phyloP scores from a whole-genome alignment of 495 filamentous ascomycete genomes.

The Amphirosellinia nigrospora region DNA sequence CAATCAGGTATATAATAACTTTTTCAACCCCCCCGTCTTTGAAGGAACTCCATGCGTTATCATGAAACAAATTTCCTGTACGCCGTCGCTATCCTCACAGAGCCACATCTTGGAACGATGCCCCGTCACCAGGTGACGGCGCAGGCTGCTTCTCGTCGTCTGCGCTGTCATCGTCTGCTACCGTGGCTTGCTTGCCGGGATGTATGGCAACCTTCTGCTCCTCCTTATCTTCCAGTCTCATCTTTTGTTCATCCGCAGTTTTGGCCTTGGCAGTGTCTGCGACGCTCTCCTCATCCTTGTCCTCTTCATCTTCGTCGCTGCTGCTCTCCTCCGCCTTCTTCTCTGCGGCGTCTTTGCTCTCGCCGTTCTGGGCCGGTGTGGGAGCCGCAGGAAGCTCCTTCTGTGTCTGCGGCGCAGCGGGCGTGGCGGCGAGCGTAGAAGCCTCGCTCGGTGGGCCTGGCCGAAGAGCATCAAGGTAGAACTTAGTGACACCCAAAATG shows the following conservation, averaged over 20 bases:
- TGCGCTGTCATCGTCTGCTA: neutral
- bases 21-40: conserved; percentile 20
- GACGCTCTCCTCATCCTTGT: conserved; percentile 38
- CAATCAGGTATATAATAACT: neutral
- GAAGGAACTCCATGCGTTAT: conserved; percentile 18
- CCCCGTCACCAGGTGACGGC: conserved; percentile 40
- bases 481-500: conserved; percentile 91
- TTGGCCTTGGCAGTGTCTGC: conserved; percentile 40
- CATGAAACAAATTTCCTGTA: conserved; percentile 1
- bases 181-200: conserved; percentile 31
- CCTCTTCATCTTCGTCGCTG: conserved; percentile 33
- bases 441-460: conserved; percentile 40
- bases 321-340: conserved; percentile 35
- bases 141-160: conserved; percentile 43
- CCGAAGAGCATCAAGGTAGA: conserved; percentile 84
- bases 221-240: conserved; percentile 59
- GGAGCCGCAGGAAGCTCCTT: conserved; percentile 48
- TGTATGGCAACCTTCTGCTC: conserved; percentile 54
- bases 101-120: conserved; percentile 29
- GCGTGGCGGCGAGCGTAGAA: conserved; percentile 34
- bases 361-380: conserved; percentile 32
- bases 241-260: conserved; percentile 61
- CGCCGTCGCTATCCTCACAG: conserved; percentile 16
- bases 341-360: conserved; percentile 27
- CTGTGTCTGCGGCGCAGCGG: conserved; percentile 28